phyloP scores from a whole-genome alignment of 2,329 filamentous ascomycete species.

The Colletotrichum magnum region DNA sequence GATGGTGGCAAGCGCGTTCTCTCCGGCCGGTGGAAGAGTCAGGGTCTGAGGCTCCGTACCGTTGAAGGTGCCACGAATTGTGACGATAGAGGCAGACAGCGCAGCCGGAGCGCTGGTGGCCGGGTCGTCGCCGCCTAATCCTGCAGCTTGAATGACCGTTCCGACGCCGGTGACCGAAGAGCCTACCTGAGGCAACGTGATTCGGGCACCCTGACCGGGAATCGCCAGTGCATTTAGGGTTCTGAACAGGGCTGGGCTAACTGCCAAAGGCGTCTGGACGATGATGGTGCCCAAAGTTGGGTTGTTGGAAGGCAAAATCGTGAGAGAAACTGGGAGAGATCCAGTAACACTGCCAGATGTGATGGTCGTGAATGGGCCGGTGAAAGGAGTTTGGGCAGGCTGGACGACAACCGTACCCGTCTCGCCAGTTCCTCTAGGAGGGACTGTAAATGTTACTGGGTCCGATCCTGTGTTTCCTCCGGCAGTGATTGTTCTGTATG shows the following conservation, averaged over 20 bases:
- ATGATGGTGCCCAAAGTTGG: constrained; percentile 32
- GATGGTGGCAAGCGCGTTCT: constrained; percentile 11
- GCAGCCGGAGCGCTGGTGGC: constrained; percentile 11
- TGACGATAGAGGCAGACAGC: constrained; percentile 13
- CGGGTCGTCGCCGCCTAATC: constrained; percentile 30
- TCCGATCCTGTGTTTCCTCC: constrained; percentile 16
- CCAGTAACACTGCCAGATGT: constrained; percentile 27
- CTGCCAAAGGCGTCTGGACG: constrained; percentile 22
- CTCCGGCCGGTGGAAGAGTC: constrained; percentile 7
- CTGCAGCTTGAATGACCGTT: constrained; percentile 21
- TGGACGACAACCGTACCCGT: constrained; percentile 29
- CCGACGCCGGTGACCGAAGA: neutral
- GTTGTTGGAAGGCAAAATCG: constrained; percentile 17
- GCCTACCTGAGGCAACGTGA: constrained; percentile 10
- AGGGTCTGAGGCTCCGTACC: constrained; percentile 18
- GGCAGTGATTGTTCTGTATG: constrained; percentile 30
- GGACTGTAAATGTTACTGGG: constrained; percentile 23
- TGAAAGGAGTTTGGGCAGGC: constrained; percentile 22
- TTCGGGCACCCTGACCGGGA: constrained; percentile 12
- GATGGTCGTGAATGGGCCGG: constrained; percentile 33
- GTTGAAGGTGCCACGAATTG: constrained; percentile 24
- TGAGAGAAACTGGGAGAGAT: constrained; percentile 25
- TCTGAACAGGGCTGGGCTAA: neutral
- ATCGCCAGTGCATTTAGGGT: constrained; percentile 24
- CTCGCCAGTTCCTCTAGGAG: constrained; percentile 20